Evolutionary conservation across 1,284 basidiomycete species (phyloP), one percentile per base, ranked within the genome.

Genomic region (Marasmius sp.): DNA sequence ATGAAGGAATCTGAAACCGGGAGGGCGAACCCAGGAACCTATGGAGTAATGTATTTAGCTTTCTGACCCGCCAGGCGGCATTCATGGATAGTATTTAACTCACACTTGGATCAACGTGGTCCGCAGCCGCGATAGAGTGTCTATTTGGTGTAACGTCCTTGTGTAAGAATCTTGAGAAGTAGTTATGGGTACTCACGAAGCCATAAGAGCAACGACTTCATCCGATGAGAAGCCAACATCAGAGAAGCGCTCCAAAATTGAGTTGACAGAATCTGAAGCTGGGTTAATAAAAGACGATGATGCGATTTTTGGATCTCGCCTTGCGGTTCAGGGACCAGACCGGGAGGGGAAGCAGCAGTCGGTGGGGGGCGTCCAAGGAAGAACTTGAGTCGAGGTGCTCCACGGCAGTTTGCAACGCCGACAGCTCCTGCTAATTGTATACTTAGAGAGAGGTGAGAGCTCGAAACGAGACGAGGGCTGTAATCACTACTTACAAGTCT

Each of bases 391-490:
- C 61, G 65, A 4, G 64, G 63, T 14, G 63, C 66, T 10, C 67
- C 67, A 37, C 66, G 64, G 47, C 66, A 68, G 57, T 66, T 65
- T 9, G 60, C 52, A 9, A 67, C 54, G 33, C 61, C 63, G 33
- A 68, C 62, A 9, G 67, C 66, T 33, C 60, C 66, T 9, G 66
- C 65, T n/a, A 68, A 62, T 38, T 68, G 67, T 22, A 68, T 65
- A 51, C 65, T 68, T 43, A 38, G 16, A 34, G 8, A 12, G 14
- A 49, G 4, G 3, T 36, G 34, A 50, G 20, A 47, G 22, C 59
- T 8, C 34, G 53, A 45, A 58, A 49, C 62, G 56, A 41, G 22
- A 49, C 22, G 61, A 45, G 37, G 27, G 57, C 33, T 33, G 61
- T 8, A n/a, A 9, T 58, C 14, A 54, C 27, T 20, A 61, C 66